Evolutionary conservation across 352 stramenopile species (phyloP), one percentile per base, ranked within the genome.

Genomic region (Phytopythium helicoides): DNA sequence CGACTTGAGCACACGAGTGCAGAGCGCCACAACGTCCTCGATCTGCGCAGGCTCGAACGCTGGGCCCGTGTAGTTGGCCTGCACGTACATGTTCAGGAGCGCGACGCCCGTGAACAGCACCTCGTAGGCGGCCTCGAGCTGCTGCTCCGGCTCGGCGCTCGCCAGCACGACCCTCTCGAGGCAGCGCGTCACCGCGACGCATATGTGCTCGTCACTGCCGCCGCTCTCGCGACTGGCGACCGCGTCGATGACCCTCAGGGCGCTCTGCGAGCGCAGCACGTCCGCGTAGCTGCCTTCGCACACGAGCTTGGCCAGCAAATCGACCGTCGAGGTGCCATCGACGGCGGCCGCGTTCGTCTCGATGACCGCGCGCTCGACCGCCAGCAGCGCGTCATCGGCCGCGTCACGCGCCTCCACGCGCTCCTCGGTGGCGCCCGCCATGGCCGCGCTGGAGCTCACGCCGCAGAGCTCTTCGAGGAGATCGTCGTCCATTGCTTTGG

Each of bases 41-140:
- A 93, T 53, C 25, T 62, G 52, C 41, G 64, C 57, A 16, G 67
- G 65, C 35, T 90, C 78, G 39, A 93, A 76, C 14, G 83, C 80
- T 8, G 83, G 83, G 18, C 83, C 80, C 3, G 83, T 91, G 65
- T 93, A 93, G 52, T 93, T 91, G 18, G 80, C 72, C 41, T 93
- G 81, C 36, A 91, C 80, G 50, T 89, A 93, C 58, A 91, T 72
- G 50, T 86, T 75, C 47, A 93, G 74, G 52, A 89, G 77, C 12
- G 80, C 74, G 1, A 87, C 49, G 12, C 69, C 83, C 14, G 78
- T 41, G 47, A 86, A 85, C 10, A 91, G 42, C 11, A 91, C 56
- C 44, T 87, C 64, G 44, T 90, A 90, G 14, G 53, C 65, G 7
- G 63, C 59, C 7, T 73, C 66, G 21, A 81, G 57, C 22, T 65